Conservation (phyloP, 208 protist species). For the Leishmania major region DNA sequence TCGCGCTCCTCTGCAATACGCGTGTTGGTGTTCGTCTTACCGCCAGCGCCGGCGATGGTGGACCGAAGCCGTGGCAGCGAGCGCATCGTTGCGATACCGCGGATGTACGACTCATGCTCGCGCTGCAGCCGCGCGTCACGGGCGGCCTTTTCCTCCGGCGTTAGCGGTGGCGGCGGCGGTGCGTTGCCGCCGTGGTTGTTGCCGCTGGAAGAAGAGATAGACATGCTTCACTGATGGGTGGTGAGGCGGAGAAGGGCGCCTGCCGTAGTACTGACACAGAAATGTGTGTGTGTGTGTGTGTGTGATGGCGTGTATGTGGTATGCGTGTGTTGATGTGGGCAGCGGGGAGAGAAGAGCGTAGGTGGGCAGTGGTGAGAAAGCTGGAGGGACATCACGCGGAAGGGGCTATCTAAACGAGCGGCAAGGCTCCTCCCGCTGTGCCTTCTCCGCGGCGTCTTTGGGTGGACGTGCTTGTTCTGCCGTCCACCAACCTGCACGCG, state of each 20-base stretch:
- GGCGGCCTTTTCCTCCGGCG: conserved; percentile 54
- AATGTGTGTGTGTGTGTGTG: background rate
- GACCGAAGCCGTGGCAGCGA: conserved; percentile 75
- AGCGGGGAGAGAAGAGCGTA: background rate
- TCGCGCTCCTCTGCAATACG: conserved; percentile 74
- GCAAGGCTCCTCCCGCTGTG: too few species aligned
- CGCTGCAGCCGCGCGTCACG: conserved; percentile 65
- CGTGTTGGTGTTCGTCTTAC: conserved; percentile 74
- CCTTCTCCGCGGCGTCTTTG: background rate
- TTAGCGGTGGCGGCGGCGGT: conserved; percentile 48
- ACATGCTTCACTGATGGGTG: conserved; percentile 1
- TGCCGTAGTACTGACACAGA: background rate
- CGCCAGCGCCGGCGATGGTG: conserved; percentile 81
- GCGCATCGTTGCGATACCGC: conserved; percentile 70
- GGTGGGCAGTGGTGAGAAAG: background rate
- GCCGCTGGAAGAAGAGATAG: background rate
- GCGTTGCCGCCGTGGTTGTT: background rate
- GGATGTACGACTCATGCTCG: conserved; percentile 77
- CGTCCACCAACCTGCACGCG: background rate
- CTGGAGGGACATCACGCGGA: background rate
- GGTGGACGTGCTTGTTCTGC: background rate
- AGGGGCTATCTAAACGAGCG: background rate
- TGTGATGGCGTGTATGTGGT: conserved; percentile 3
- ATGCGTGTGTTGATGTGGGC: conserved; percentile 1
- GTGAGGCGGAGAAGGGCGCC: background rate